Evolutionary conservation across 2,329 filamentous ascomycete species (phyloP).

Genomic region (Mycogone perniciosa): DNA sequence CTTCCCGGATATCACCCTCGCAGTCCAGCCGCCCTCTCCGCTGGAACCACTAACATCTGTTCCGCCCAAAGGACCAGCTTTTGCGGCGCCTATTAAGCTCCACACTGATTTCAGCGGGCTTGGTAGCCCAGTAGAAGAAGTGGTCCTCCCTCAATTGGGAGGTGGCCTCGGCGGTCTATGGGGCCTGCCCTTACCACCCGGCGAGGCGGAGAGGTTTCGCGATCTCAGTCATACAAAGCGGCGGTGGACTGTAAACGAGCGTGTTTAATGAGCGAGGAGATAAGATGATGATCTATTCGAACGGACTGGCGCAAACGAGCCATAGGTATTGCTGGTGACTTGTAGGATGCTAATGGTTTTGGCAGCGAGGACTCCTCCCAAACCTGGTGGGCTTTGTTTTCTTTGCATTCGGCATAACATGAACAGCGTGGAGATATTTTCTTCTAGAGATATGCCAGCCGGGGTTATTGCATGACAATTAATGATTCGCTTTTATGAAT

Average conservation of each 20-base stretch:
- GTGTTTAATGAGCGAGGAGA: constrained; percentile 15
- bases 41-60: neutral
- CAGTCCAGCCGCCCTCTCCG: neutral
- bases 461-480: too few relatives aligned
- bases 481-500: too few relatives aligned
- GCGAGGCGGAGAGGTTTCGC: constrained; percentile 39
- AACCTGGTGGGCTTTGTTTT: too few relatives aligned
- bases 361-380: too few relatives aligned
- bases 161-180: constrained; percentile 38
- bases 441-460: too few relatives aligned
- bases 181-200: constrained; percentile 38
- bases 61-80: constrained; percentile 21
- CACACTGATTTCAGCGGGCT: constrained; percentile 24
- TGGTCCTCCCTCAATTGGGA: constrained; percentile 30
- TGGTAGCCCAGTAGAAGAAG: constrained; percentile 26
- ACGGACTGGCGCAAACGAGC: too few relatives aligned
- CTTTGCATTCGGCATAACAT: neutral
- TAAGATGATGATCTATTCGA: neutral
- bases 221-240: constrained; percentile 44
- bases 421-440: neutral
- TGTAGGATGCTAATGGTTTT: too few relatives aligned
- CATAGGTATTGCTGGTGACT: too few relatives aligned
- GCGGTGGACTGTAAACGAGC: constrained; percentile 51
- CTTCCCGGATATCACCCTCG: neutral
- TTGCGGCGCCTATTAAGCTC: constrained; percentile 32